Evolutionary conservation across 2,329 filamentous ascomycete species (phyloP).

Genomic region (Ascosphaera pollenicola): DNA sequence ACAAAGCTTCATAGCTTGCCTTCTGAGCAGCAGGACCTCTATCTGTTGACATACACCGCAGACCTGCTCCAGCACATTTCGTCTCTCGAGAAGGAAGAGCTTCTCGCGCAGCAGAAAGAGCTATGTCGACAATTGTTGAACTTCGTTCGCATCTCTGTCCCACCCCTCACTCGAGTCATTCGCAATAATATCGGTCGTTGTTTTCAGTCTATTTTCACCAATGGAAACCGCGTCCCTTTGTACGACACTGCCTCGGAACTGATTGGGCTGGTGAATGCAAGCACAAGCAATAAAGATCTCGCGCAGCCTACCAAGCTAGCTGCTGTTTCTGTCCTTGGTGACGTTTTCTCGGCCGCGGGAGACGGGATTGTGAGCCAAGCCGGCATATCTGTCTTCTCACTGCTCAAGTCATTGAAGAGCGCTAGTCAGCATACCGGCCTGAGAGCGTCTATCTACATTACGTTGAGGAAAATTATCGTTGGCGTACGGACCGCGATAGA

Average conservation of each 20-base stretch:
- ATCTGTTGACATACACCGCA: conserved; percentile 72
- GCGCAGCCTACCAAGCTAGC: conserved; percentile 51
- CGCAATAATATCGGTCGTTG: conserved; percentile 74
- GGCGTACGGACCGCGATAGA: conserved; percentile 63
- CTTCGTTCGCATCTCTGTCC: conserved; percentile 62
- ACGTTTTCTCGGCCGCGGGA: conserved; percentile 76
- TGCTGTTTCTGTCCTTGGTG: conserved; percentile 65
- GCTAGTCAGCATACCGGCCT: conserved; percentile 63
- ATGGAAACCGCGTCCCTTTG: conserved; percentile 73
- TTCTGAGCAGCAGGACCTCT: conserved; percentile 87
- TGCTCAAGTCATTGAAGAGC: conserved; percentile 61
- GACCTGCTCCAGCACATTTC: conserved; percentile 60
- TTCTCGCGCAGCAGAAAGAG: conserved; percentile 72
- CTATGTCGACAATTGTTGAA: conserved; percentile 90
- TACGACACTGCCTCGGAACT: conserved; percentile 92
- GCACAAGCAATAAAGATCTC: conserved; percentile 55
- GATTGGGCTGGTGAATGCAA: conserved; percentile 47
- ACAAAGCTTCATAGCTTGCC: conserved; percentile 74
- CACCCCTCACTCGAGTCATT: conserved; percentile 68
- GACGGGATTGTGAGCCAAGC: conserved; percentile 80
- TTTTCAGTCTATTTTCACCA: conserved; percentile 59
- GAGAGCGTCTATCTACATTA: conserved; percentile 53
- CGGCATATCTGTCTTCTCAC: conserved; percentile 44
- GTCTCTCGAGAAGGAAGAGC: conserved; percentile 48
- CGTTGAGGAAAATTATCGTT: conserved; percentile 51